Evolutionary conservation across 2,329 filamentous ascomycete genomes (phyloP).

Genomic region (Ophiostoma angusticollis): DNA sequence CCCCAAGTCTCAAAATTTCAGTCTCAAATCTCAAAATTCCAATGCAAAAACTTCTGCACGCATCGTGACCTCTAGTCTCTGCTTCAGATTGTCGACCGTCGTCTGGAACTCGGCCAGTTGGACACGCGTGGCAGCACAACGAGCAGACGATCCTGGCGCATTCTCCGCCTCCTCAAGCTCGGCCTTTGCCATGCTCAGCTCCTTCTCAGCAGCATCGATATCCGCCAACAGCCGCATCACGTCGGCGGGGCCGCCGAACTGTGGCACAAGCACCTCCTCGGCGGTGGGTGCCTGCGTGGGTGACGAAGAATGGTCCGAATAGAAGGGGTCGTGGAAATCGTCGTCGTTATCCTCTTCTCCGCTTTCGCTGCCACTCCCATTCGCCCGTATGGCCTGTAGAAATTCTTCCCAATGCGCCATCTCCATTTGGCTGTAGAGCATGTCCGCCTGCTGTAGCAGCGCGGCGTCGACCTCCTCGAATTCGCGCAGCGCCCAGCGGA

Average conservation of each 20-base stretch:
- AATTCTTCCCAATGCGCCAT: conserved; percentile 11
- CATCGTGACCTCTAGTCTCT: background rate
- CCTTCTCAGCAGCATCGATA: background rate
- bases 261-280: conserved; percentile 1
- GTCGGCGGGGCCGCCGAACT: conserved; percentile 7
- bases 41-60: conserved; percentile 7
- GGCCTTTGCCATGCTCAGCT: background rate
- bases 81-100: background rate
- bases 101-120: background rate
- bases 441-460: conserved; percentile 10
- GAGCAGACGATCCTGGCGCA: background rate
- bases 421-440: conserved; percentile 7
- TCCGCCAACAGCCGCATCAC: conserved; percentile 7
- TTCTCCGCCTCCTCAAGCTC: background rate
- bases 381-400: background rate
- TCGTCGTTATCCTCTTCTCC: background rate
- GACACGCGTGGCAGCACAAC: too few relatives aligned
- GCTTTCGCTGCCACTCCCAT: background rate
- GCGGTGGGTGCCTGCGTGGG: conserved; percentile 1
- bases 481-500: conserved; percentile 11
- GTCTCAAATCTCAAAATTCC: conserved; percentile 4
- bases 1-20: background rate
- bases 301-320: too few relatives aligned
- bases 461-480: conserved; percentile 12
- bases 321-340: background rate